Conservation (phyloP, 495 filamentous ascomycete genomes). For the Xylaria cubensis region DNA sequence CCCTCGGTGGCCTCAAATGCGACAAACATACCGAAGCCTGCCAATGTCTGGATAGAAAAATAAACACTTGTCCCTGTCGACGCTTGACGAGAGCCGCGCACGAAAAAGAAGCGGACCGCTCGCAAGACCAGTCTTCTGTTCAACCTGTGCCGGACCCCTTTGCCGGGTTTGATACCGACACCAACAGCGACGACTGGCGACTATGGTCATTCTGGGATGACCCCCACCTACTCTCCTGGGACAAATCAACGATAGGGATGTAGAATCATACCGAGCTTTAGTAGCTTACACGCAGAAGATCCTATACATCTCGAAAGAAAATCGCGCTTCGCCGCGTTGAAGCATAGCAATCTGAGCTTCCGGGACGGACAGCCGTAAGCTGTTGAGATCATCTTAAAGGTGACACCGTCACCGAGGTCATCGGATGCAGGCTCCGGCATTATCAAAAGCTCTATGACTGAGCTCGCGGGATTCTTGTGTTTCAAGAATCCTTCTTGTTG, state of each 20-base stretch:
- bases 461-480: too few relatives aligned
- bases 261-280: not conserved
- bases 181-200: constrained; percentile 18
- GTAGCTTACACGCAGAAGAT: not conserved
- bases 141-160: constrained; percentile 3
- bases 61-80: not conserved
- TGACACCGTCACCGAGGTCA: not conserved
- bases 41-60: not conserved
- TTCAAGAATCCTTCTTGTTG: too few relatives aligned
- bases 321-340: not conserved
- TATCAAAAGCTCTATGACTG: too few relatives aligned
- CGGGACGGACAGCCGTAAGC: constrained; percentile 1
- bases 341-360: not conserved
- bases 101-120: not conserved
- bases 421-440: too few relatives aligned
- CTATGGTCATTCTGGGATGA: constrained; percentile 24
- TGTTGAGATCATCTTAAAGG: not conserved
- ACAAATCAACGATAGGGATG: constrained; percentile 13
- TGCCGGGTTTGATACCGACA: constrained; percentile 1
- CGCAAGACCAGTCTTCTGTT: not conserved
- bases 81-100: not conserved
- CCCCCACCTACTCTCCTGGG: constrained; percentile 20
- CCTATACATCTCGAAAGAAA: not conserved
- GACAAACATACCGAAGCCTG: not conserved
- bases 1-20: constrained; percentile 6